phyloP scores from a whole-genome alignment of 306 rosid species.

The Castanea crenata region DNA sequence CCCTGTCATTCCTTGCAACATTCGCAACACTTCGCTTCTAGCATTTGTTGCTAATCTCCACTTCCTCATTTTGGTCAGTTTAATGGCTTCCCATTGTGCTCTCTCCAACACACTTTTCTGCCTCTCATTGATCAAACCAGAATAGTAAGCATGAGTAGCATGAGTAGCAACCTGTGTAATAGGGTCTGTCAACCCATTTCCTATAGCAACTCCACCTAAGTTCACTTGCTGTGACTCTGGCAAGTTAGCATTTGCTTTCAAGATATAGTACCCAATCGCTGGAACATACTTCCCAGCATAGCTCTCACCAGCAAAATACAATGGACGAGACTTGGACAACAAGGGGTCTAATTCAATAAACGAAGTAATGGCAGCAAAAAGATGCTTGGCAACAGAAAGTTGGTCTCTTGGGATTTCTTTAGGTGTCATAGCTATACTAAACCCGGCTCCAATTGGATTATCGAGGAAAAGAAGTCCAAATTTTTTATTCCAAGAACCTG shows the following conservation, averaged over 20 bases:
- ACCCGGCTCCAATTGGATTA: constrained; percentile 76
- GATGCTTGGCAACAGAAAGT: constrained; percentile 47
- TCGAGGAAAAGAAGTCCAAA: constrained; percentile 79
- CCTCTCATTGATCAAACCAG: constrained; percentile 66
- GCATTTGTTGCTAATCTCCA: constrained; percentile 57
- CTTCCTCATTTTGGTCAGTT: constrained; percentile 22
- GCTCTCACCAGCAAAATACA: constrained; percentile 81
- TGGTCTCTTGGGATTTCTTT: constrained; percentile 70
- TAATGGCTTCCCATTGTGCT: constrained; percentile 47
- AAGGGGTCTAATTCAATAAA: constrained; percentile 48
- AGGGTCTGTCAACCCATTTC: constrained; percentile 75
- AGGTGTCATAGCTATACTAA: constrained; percentile 52
- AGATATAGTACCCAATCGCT: constrained; percentile 63
- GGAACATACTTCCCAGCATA: constrained; percentile 82
- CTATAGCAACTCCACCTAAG: constrained; percentile 68
- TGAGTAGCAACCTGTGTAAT: constrained; percentile 52
- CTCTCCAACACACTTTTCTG: constrained; percentile 53
- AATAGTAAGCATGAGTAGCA: constrained; percentile 47
- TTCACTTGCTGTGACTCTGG: constrained; percentile 28
- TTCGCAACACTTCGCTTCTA: constrained; percentile 11
- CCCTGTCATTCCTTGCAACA: constrained; percentile 57
- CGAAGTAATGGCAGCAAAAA: constrained; percentile 56
- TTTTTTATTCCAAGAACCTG: constrained; percentile 56
- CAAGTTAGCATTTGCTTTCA: constrained; percentile 40
- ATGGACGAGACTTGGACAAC: constrained; percentile 52